Evolutionary conservation across 306 rosid genomes (phyloP).

Genomic region (Cajanus cajan): DNA sequence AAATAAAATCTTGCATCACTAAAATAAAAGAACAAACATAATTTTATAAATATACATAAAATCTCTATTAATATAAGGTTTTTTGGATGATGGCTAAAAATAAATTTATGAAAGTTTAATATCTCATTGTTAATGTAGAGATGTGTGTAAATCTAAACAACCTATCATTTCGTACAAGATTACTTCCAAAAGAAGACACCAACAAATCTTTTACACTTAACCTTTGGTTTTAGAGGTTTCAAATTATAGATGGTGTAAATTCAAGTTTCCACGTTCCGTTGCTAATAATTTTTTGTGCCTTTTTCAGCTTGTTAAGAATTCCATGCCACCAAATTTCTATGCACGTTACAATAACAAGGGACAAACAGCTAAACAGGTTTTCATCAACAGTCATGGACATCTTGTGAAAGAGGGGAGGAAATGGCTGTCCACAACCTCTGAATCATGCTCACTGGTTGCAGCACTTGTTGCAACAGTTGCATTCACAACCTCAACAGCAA

Average conservation of each 20-base stretch:
- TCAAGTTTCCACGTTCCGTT: not conserved
- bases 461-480: constrained; percentile 49
- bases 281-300: not conserved
- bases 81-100: too few species aligned
- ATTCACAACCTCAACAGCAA: constrained; percentile 43
- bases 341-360: constrained; percentile 24
- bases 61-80: too few species aligned
- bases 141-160: too few species aligned
- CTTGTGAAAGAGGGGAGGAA: constrained; percentile 36
- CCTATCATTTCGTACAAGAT: too few species aligned
- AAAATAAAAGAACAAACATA: too few species aligned
- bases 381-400: not conserved
- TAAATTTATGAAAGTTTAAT: too few species aligned
- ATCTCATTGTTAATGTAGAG: too few species aligned
- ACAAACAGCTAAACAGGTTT: constrained; percentile 38
- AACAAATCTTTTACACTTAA: too few species aligned
- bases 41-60: too few species aligned
- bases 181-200: too few species aligned
- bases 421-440: constrained; percentile 42
- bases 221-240: not conserved
- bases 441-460: constrained; percentile 50
- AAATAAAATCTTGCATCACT: too few species aligned
- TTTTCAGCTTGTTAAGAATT: constrained; percentile 36
- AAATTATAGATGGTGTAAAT: not conserved
- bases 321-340: constrained; percentile 33